Base-by-base conservation (phyloP, 2,329 filamentous ascomycete species). In the Talaromyces amestolkiae region DNA sequence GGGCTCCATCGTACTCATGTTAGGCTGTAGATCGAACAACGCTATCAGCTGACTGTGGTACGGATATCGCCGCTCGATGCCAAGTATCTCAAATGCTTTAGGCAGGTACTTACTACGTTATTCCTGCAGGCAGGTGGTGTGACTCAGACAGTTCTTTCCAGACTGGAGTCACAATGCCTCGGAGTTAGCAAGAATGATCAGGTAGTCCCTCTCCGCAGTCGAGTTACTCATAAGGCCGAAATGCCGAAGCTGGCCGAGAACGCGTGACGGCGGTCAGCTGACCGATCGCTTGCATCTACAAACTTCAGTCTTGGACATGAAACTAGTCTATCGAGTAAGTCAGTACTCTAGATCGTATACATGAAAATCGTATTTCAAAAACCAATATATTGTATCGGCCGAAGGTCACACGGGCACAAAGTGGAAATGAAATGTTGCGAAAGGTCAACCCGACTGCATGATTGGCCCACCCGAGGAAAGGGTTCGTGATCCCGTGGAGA, bases 221-320 rank as follows among this genome's bases (percentile, higher is more conserved):
- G 33, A 35, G 37, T 22, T 61, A 35, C 58, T 47, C 58, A 22
- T 47, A 35, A 17, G 31, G 31, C 45, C 59, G 58, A 43, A 33
- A 33, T 31, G 59, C 59, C 59, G 59, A 61, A 41, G 59, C 59
- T 61, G 59, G 59, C 59, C 59, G 59, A 61, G 59, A 61, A 24
- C 58, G 58, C 41, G 43, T 49, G 41, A 53, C 45, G 17, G 60
- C 35, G 27, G 58, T 61, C 58, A 61, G 58, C 58, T 61, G 58
- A 61, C 58, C 39, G 19, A 24, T 56, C 51, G 31, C 51, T 37
- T 27, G 9, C 24, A 49, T 43, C 43, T 47, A 41, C 39, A 17
- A 17, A 27, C 13, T 27, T 54, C 27, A 56, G n/a, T 54, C 17
- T n/a, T 56, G 51, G 3, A 13, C 13, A 39, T 37, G 53, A 22